These are phyloP conservation scores for Heimioporus sp. DNA, from an alignment of 768 basidiomycete species.

Conservation along the genomic window DNA sequence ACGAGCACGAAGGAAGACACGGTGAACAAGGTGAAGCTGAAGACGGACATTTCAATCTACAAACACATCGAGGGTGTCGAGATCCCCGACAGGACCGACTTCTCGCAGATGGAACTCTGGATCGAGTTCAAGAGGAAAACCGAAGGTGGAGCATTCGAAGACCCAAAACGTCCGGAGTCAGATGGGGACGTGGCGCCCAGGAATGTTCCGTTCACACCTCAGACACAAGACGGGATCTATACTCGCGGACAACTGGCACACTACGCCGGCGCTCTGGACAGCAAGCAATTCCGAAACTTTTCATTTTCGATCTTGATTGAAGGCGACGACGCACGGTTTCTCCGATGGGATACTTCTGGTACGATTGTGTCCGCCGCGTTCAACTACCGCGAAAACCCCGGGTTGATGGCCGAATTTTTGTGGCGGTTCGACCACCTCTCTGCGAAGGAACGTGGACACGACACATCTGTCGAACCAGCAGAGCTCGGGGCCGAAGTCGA, in stretches of 20 bases:
- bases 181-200: no score
- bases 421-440: conserved; percentile 1
- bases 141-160: neutral
- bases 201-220: neutral
- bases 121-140: neutral
- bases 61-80: no score
- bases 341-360: neutral
- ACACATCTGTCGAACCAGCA: neutral
- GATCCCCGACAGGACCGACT: no score
- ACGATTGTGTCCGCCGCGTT: neutral
- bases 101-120: no score
- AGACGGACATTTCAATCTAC: no score
- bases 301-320: neutral
- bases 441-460: neutral
- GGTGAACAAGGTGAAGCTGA: no score
- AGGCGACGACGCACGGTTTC: neutral
- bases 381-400: neutral
- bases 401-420: neutral
- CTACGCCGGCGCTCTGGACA: neutral
- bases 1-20: no score
- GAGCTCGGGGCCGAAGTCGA: neutral
- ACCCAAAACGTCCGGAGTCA: neutral
- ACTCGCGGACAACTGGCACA: neutral
- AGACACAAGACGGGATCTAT: neutral
- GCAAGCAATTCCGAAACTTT: neutral